These are phyloP conservation scores for Colletotrichum cuscutae DNA, from an alignment of 2,329 filamentous ascomycete species.

Conservation along the genomic window DNA sequence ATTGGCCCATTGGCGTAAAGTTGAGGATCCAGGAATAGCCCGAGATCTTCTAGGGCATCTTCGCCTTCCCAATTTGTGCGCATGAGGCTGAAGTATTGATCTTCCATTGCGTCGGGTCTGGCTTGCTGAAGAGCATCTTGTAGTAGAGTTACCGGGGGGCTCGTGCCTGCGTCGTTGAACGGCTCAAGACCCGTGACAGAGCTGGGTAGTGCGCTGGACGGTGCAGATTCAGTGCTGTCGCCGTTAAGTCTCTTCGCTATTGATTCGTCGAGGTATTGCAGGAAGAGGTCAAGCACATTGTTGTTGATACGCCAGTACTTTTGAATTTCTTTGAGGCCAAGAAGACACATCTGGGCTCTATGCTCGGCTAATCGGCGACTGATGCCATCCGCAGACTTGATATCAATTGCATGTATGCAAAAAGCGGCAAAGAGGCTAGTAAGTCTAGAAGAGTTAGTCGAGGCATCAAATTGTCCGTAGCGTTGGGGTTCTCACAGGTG, in stretches of 20 bases:
- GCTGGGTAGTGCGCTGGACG: not conserved
- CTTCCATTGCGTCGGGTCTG: slow-evolving; percentile 43
- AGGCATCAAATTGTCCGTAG: not conserved
- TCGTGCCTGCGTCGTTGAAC: not conserved
- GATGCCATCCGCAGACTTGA: slow-evolving; percentile 46
- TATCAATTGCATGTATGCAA: slow-evolving; percentile 50
- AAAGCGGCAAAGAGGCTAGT: slow-evolving; percentile 50
- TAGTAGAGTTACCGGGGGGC: not conserved
- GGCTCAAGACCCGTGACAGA: slow-evolving; percentile 13
- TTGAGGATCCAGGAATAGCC: slow-evolving; percentile 46
- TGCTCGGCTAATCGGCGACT: slow-evolving; percentile 48
- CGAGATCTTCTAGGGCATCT: slow-evolving; percentile 46
- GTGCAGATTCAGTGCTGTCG: slow-evolving; percentile 4
- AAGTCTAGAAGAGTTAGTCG: slow-evolving; percentile 39
- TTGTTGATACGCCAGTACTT: slow-evolving; percentile 54
- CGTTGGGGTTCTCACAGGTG: slow-evolving; percentile 42
- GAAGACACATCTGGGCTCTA: slow-evolving; percentile 49
- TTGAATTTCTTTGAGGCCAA: slow-evolving; percentile 50
- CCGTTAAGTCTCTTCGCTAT: slow-evolving; percentile 48
- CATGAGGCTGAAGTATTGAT: slow-evolving; percentile 49
- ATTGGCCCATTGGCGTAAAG: slow-evolving; percentile 39
- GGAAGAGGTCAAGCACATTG: slow-evolving; percentile 49
- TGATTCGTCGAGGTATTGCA: slow-evolving; percentile 50
- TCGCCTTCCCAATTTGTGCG: slow-evolving; percentile 48
- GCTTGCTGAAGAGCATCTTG: not conserved